phyloP scores from a whole-genome alignment of 2,329 filamentous ascomycete genomes.

The Neurospora crassa region DNA sequence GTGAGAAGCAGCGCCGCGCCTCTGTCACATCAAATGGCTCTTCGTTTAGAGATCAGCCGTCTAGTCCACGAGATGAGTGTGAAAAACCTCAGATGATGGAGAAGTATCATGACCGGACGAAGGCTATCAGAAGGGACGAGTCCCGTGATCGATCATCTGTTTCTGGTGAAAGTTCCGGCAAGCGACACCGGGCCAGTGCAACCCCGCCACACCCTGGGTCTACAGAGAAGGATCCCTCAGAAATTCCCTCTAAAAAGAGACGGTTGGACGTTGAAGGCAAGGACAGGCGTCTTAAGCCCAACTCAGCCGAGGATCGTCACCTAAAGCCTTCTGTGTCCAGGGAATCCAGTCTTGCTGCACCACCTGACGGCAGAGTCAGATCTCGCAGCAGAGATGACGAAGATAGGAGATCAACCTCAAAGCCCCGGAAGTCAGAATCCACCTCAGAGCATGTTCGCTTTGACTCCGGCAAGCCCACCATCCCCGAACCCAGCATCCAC shows the following conservation, averaged over 20 bases:
- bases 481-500: conserved; percentile 41
- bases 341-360: conserved; percentile 22
- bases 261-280: conserved; percentile 45
- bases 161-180: conserved; percentile 42
- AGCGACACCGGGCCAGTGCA: conserved; percentile 49
- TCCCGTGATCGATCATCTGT: conserved; percentile 44
- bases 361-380: conserved; percentile 16
- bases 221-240: conserved; percentile 42
- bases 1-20: conserved; percentile 47
- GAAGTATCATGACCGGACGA: conserved; percentile 50
- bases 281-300: conserved; percentile 37
- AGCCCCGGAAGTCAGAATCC: conserved; percentile 26
- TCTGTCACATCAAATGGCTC: conserved; percentile 49
- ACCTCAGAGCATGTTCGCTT: conserved; percentile 29
- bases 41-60: conserved; percentile 37
- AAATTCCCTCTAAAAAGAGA: conserved; percentile 44
- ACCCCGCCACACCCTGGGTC: conserved; percentile 46
- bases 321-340: conserved; percentile 33
- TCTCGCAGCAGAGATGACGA: conserved; percentile 34
- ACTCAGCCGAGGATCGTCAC: conserved; percentile 35
- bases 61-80: conserved; percentile 44
- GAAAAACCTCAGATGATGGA: conserved; percentile 42
- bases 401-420: conserved; percentile 28
- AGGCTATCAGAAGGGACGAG: conserved; percentile 52
- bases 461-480: conserved; percentile 30